Evolutionary conservation across 208 protist genomes (phyloP), one percentile per base, ranked within the genome.

Genomic region (Strigomonas galati): DNA sequence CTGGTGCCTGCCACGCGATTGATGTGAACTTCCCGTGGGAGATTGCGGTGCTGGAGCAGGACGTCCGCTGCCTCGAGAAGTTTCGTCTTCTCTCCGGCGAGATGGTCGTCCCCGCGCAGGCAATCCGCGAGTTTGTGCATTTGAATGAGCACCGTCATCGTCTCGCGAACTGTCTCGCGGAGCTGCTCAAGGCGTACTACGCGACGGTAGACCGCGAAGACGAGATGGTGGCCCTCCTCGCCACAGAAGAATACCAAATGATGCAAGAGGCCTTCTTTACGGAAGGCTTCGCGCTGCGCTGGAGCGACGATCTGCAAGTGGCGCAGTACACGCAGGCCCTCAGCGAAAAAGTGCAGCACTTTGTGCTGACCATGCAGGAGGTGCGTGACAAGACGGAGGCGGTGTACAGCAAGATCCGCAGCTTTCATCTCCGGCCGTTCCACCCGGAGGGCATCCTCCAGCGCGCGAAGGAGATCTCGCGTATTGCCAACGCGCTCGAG

Each of bases 131-230:
- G 3, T 84, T 88, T 40, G 76, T 93, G 30, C 65, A 59, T 7
- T 23, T 67, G 32, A 93, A 93, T 68, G 87, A 91, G 66, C 66
- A 80, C 28, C 78, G 84, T 17, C 71, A 74, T 12, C 84, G 81
- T n/a, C 76, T 91, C 21, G 91, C 87, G n/a, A 69, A 79, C 53
- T 85, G 71, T 24, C 65, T 96, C n/a, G 67, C 24, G 4, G 80
- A 89, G 48, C 71, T 93, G 23, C 68, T 92, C 24, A 65, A 76
- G 44, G 69, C 82, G 7, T 93, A 90, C 81, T 89, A 94, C 76
- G 65, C 74, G 46, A 76, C 78, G 1, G 71, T 93, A 19, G 72
- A 85, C 43, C 77, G 74, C 48, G 91, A 96, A 32, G 91, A 93
- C 57, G 80, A 86, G n/a, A 78, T 79, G 23, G 65, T 96, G 24